These are phyloP conservation scores for Spizellomyces sp. DNA, from an alignment of 192 early-diverging fungal genomes.

Conservation along the genomic window DNA sequence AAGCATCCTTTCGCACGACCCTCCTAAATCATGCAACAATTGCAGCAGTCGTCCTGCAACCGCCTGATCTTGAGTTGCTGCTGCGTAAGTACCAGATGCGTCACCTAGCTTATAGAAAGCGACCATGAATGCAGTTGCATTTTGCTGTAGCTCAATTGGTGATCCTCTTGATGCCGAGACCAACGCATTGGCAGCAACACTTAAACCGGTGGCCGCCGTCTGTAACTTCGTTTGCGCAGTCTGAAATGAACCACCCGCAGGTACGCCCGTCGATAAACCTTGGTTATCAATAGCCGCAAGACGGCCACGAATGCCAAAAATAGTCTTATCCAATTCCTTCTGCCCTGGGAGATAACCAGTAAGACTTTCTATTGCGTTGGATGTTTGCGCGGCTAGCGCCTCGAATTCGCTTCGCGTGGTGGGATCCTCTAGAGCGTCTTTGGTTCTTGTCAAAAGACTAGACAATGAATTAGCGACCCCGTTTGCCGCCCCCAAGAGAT, in stretches of 20 bases:
- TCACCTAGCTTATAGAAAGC: slow-evolving; percentile 41
- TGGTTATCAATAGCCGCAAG: slow-evolving; percentile 5
- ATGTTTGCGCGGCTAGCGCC: not conserved
- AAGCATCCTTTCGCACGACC: slow-evolving; percentile 22
- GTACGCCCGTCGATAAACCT: not conserved
- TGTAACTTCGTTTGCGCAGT: slow-evolving; percentile 45
- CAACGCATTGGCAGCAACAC: slow-evolving; percentile 41
- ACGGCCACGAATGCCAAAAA: slow-evolving; percentile 17
- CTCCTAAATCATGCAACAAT: slow-evolving; percentile 16
- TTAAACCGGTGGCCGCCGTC: slow-evolving; percentile 34
- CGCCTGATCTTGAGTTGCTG: slow-evolving; percentile 16
- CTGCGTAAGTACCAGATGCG: slow-evolving; percentile 26
- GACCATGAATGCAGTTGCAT: slow-evolving; percentile 25
- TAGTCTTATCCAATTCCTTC: slow-evolving; percentile 37
- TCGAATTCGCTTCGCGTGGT: slow-evolving; percentile 3
- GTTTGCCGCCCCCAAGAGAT: slow-evolving; percentile 38
- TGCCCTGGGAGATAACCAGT: slow-evolving; percentile 45
- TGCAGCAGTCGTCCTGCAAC: slow-evolving; percentile 12
- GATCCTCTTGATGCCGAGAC: slow-evolving; percentile 29
- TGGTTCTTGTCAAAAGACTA: slow-evolving; percentile 35
- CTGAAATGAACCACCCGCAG: slow-evolving; percentile 20
- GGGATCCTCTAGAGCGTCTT: slow-evolving; percentile 37
- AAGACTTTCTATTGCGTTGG: slow-evolving; percentile 27
- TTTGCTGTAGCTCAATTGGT: slow-evolving; percentile 42
- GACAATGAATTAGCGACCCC: slow-evolving; percentile 37